A percentile compares a stretch with the other conserved stretches of the same genome.
phyloP scores from a whole-genome alignment of 352 stramenopile species.

The Globisporangium okanoganense region DNA sequence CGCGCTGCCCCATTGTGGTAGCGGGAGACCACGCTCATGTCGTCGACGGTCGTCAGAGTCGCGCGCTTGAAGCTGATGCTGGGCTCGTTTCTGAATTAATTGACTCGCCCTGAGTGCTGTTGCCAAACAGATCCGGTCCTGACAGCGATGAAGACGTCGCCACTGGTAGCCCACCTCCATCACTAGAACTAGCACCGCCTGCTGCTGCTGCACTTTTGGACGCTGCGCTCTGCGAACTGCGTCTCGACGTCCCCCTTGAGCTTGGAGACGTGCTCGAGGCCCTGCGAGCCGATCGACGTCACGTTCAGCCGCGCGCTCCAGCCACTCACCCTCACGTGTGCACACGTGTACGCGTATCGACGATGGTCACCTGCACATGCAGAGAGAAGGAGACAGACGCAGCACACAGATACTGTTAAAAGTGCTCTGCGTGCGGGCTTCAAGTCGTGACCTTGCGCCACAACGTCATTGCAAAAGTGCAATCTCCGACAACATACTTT shows the following conservation, averaged over 20 bases:
- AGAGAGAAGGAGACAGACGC: no score
- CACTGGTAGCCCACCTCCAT: not conserved
- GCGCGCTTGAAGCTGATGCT: no score
- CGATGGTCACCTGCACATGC: no score
- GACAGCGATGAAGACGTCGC: not conserved
- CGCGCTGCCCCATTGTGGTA: conserved; percentile 12
- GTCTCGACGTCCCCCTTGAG: conserved; percentile 86
- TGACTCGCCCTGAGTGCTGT: not conserved
- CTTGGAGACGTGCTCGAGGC: conserved; percentile 77
- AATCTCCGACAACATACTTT: no score
- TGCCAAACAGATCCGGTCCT: no score
- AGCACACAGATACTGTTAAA: no score
- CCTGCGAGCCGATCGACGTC: conserved; percentile 81
- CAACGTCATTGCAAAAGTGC: no score
- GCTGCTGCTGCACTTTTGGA: not conserved
- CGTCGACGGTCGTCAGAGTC: conserved; percentile 17
- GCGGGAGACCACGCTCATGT: conserved; percentile 22
- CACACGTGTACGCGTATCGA: not conserved
- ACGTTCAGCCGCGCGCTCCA: conserved; percentile 77
- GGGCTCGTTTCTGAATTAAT: no score
- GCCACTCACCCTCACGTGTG: conserved; percentile 1
- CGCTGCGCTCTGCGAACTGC: conserved; percentile 52
- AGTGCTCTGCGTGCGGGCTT: no score
- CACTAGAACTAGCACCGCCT: not conserved
- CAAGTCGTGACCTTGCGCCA: no score